Base-by-base conservation (phyloP, 371 early-diverging fungal genomes). In the Mucor irregularis region DNA sequence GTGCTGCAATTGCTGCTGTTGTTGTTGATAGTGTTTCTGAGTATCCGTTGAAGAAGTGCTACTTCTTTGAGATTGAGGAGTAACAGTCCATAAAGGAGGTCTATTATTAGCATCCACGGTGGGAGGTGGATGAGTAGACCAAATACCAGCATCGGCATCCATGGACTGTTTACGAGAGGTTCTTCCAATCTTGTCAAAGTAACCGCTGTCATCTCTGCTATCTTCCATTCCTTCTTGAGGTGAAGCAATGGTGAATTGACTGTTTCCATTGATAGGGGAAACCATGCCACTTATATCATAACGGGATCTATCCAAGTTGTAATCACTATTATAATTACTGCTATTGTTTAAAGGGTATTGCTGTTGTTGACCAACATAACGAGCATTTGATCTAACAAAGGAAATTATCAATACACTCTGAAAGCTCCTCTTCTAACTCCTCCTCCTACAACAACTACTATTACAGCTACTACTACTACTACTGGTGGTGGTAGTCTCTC, bases 31-130 rank as follows among this genome's bases (percentile, higher is more conserved):
- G 26, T 25, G 22, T 25, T 42, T 42, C 13, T 42, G 42, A 22
- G 55, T 55, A 24, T 61, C 55, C 11, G 55, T 54, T 7, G 54
- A 61, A 11, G 59, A 59, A 26, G 53, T 47, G 21, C 53, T 61
- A 29, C 49, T 61, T 54, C 53, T 48, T 49, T 61, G 54, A 29
- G 61, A 61, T 28, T 49, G 55, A 29, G 54, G 49, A 17, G 29
- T 21, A 33, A 40, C 40, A 39, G 51, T 30, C 43, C 50, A 48
- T 17, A 25, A 25, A 31, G 51, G 52, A 46, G 44, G 34, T 45
- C 54, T 54, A 39, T 40, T 56, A 30, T 56, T 56, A 17, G 35
- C 33, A 49, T 49, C 53, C 16, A 52, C 30, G 29, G 51, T 29
- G 14, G 53, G 53, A 42, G 29, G 30, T 1, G 53, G 53, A 31